Evolutionary conservation across 2,329 filamentous ascomycete species (phyloP).

Genomic region (Alternaria metachromatica): DNA sequence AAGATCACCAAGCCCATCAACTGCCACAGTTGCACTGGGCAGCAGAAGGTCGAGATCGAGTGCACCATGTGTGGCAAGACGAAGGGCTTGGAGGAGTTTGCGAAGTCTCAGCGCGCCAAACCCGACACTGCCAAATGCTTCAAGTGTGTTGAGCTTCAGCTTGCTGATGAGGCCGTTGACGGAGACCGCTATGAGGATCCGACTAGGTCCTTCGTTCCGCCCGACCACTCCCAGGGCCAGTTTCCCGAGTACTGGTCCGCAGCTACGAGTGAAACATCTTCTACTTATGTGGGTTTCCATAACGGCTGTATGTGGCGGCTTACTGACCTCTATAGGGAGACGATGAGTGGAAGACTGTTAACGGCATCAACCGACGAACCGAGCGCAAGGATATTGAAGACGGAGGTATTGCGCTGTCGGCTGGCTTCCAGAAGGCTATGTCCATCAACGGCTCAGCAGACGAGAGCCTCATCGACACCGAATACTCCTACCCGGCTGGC

Average conservation of each 20-base stretch:
- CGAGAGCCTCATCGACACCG: conserved; percentile 28
- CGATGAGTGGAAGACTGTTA: conserved; percentile 12
- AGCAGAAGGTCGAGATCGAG: conserved; percentile 54
- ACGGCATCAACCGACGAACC: conserved; percentile 1
- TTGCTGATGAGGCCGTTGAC: conserved; percentile 30
- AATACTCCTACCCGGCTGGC: conserved; percentile 16
- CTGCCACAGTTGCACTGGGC: conserved; percentile 56
- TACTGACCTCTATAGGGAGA: conserved; percentile 23
- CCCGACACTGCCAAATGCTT: conserved; percentile 51
- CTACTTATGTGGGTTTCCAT: conserved; percentile 24
- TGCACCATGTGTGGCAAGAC: conserved; percentile 57
- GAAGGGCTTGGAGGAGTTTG: conserved; percentile 58
- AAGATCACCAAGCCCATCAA: conserved; percentile 37
- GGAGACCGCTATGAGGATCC: conserved; percentile 42
- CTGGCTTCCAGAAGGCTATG: conserved; percentile 21
- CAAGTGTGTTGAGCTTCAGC: conserved; percentile 36
- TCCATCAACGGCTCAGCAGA: conserved; percentile 16
- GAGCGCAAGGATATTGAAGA: conserved; percentile 4
- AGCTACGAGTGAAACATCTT: conserved; percentile 15
- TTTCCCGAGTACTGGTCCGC: conserved; percentile 32
- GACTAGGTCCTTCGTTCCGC: conserved; percentile 25
- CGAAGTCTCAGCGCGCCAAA: conserved; percentile 56
- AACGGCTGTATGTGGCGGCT: not conserved
- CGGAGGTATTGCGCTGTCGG: conserved; percentile 24
- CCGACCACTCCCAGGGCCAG: conserved; percentile 17